Evolutionary conservation across 305 asterid species (phyloP).

Genomic region (Solanum hybrid): DNA sequence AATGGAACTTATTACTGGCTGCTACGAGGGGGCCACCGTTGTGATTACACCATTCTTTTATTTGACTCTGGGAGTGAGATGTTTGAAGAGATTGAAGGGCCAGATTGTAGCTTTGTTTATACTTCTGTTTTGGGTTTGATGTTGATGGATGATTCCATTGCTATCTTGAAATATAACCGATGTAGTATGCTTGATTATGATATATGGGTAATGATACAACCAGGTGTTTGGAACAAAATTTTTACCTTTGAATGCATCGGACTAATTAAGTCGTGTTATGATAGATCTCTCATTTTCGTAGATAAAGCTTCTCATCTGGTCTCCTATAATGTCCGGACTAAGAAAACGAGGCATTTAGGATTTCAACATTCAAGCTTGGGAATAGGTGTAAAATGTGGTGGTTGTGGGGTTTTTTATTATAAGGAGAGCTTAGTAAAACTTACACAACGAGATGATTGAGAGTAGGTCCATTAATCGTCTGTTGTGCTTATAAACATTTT

Average conservation of each 20-base stretch:
- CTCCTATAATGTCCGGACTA: neutral
- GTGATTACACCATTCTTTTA: neutral
- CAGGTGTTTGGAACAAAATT: neutral
- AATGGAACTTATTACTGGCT: too few relatives aligned
- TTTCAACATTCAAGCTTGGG: neutral
- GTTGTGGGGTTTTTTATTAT: neutral
- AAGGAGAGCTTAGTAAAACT: neutral
- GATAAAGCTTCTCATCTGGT: neutral
- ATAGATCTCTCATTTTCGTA: neutral
- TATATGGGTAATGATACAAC: neutral
- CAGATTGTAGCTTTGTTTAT: too few relatives aligned
- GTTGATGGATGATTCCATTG: neutral
- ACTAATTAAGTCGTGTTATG: neutral
- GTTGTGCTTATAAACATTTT: neutral
- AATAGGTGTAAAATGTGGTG: neutral
- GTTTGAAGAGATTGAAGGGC: neutral
- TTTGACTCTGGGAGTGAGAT: neutral
- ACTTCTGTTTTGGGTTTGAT: neutral
- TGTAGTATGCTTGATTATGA: neutral
- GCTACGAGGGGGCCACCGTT: neutral
- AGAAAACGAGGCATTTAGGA: neutral
- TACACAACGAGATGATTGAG: neutral
- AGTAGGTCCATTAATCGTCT: neutral
- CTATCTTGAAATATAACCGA: neutral
- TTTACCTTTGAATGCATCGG: neutral